Conservation (phyloP, 345 rosid genomes). For the Gossypium mustelinum region DNA sequence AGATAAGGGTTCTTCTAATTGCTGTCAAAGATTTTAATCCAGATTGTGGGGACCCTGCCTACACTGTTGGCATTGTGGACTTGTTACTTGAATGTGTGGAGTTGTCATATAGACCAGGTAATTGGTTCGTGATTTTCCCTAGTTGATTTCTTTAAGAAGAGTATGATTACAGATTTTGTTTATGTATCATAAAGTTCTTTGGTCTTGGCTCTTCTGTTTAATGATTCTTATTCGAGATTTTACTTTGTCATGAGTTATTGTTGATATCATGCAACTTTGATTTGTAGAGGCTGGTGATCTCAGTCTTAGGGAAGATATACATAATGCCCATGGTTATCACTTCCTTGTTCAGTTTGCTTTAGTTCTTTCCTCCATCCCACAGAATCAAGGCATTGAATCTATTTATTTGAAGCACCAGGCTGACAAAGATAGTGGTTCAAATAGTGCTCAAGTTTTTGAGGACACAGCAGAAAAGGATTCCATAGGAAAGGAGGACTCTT, state of each 20-base stretch:
- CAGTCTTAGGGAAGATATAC: slow-evolving; percentile 95
- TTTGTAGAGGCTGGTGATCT: slow-evolving; percentile 86
- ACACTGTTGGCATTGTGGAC: slow-evolving; percentile 97
- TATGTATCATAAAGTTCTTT: neutral
- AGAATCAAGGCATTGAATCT: slow-evolving; percentile 36
- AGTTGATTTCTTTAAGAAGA: neutral
- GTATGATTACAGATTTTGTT: neutral
- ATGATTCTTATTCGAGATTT: slow-evolving; percentile 1
- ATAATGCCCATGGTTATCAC: slow-evolving; percentile 98
- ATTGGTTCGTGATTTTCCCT: slow-evolving; percentile 20
- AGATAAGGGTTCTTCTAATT: slow-evolving; percentile 87
- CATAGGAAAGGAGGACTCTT: slow-evolving; percentile 41
- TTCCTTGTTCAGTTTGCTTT: slow-evolving; percentile 98
- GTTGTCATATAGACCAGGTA: slow-evolving; percentile 93
- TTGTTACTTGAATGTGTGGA: slow-evolving; percentile 98
- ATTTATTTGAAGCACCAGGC: slow-evolving; percentile 34
- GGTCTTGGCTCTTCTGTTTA: slow-evolving; percentile 6
- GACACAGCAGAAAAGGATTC: slow-evolving; percentile 28
- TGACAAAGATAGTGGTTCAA: slow-evolving; percentile 27
- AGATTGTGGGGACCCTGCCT: slow-evolving; percentile 81
- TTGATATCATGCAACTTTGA: slow-evolving; percentile 37
- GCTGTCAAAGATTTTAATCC: slow-evolving; percentile 94
- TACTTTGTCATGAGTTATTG: slow-evolving; percentile 12
- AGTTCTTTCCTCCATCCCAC: slow-evolving; percentile 64
- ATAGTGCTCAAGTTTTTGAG: slow-evolving; percentile 30